Evolutionary conservation across 108 stramenopile genomes (phyloP), one percentile per base, ranked within the genome.

Genomic region (Pseudonitzschia multiseries): DNA sequence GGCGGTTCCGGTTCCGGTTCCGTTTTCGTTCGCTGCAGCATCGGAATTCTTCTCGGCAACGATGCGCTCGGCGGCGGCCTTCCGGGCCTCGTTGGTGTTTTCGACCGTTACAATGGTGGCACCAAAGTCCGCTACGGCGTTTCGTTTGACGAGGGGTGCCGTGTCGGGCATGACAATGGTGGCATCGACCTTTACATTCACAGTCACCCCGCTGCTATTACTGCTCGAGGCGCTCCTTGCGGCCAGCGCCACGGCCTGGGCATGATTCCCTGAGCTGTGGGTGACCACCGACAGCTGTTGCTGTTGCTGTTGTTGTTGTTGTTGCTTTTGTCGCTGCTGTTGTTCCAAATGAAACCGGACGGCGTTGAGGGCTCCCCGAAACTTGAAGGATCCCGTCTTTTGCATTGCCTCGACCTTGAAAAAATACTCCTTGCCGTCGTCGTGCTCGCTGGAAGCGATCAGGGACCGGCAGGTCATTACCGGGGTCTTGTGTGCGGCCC

Each of bases 381-480:
- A 88, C 76, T 96, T 96, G 79, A 93, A 96, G 20, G 89, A 83
- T 42, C 95, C 95, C 28, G 90, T 92, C 41, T 86, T 86, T 57
- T 96, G 95, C 69, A 93, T 79, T 15, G 83, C 74, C 77, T 96
- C 95, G 29, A 79, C 78, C 72, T 93, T 95, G 81, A 92, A 89
- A 61, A 82, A 86, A 42, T 61, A 71, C 6, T 57, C 59, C 32
- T 67, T 65, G 10, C 73, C 79, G 26, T 89, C 53, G 36, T 65
- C 46, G 46, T 68, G 24, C 21, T 26, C 15, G 26, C 28, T 26
- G 13, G 46, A 28, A 12, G 66, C 12, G 17, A 68, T 48, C 4
- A 70, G 48, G 31, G 69, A 59, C 53, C 42, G n/a, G 43, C 20
- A 69, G 32, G 84, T 84, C 54, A 80, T 24, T 9, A 88, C 82